Evolutionary conservation across 2,329 filamentous ascomycete genomes (phyloP), one percentile per base, ranked within the genome.

Genomic region (Calonectria honghensis): DNA sequence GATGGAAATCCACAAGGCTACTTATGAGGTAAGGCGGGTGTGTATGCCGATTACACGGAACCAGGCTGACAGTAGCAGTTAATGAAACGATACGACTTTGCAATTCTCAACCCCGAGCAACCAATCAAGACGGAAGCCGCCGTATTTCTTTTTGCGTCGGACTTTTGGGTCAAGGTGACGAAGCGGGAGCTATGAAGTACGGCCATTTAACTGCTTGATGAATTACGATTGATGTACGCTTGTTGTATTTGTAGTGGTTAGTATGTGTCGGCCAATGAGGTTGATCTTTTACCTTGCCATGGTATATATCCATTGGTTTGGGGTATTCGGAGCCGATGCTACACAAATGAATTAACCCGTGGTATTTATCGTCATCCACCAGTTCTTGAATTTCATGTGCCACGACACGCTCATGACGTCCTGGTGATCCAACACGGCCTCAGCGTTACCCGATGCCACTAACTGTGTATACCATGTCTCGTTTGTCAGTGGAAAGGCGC

Each of bases 1-100:
- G 68, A 87, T 89, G 83, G 88, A 89, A 79, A 76, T 90, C 61
- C 85, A 88, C 75, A 90, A 90, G 75, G 82, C 85, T 5, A 79
- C 89, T 61, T 85, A 88, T 20, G 87, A 89, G 86, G 88, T 89
- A 81, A 69, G 83, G 72, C 7, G 9, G 10, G 18, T 14, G n/a
- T 35, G 61, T 13, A 35, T 24, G 6, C n/a, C 6, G 24, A 39
- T 16, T 2, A 29, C 27, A 63, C 35, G 39, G n/a, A 20, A 29
- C 6, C 45, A 74, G 20, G 70, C 27, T 2, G 14, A 57, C 6
- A 7, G 6, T 18, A 2, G 5, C 20, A 85, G 83, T 75, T 85
- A 31, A 73, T 84, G 65, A 80, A 82, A 67, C 78, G 80, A 29
- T 85, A 82, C 35, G 82, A 86, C 65, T 82, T 85, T 65, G 79